phyloP scores from a whole-genome alignment of 495 filamentous ascomycete genomes.

The Aspergillus sclerotioniger region DNA sequence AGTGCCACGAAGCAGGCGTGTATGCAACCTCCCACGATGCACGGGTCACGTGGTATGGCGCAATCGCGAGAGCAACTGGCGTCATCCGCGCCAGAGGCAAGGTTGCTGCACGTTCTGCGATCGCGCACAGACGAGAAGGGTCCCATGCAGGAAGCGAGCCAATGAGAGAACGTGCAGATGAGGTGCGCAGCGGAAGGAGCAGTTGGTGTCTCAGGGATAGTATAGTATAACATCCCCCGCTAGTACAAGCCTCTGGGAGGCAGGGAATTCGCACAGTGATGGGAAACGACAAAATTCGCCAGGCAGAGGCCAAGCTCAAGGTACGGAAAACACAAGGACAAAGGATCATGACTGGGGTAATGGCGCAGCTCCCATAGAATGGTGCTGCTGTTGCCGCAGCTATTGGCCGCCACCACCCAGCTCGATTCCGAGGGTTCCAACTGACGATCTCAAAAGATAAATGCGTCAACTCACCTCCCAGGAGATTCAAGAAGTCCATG shows the following conservation, averaged over 20 bases:
- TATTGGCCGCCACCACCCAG: not conserved
- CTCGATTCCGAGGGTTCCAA: slow-evolving; percentile 6
- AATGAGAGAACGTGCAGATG: slow-evolving; percentile 20
- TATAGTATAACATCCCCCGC: slow-evolving; percentile 1
- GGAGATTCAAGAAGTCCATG: slow-evolving; percentile 46
- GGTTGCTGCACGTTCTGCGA: slow-evolving; percentile 19
- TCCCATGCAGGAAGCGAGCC: slow-evolving; percentile 24
- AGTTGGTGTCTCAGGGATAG: slow-evolving; percentile 13
- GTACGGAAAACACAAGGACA: not conserved
- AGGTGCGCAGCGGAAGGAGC: slow-evolving; percentile 12
- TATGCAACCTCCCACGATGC: not conserved
- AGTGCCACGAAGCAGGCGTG: not conserved
- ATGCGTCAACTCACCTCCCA: slow-evolving; percentile 38
- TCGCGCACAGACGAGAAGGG: slow-evolving; percentile 14
- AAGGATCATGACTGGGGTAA: not conserved
- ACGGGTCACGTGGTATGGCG: slow-evolving; percentile 44
- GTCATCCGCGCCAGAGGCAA: slow-evolving; percentile 25
- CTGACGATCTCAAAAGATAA: slow-evolving; percentile 5
- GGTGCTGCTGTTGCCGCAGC: not conserved
- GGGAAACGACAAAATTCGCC: not conserved
- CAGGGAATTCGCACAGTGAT: not conserved
- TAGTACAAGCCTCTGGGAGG: not conserved
- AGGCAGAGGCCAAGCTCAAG: not conserved
- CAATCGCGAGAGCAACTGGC: slow-evolving; percentile 32
- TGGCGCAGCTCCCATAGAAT: not conserved